These are phyloP conservation scores for Trametes villosa DNA, from an alignment of 768 basidiomycete genomes.

Conservation along the genomic window DNA sequence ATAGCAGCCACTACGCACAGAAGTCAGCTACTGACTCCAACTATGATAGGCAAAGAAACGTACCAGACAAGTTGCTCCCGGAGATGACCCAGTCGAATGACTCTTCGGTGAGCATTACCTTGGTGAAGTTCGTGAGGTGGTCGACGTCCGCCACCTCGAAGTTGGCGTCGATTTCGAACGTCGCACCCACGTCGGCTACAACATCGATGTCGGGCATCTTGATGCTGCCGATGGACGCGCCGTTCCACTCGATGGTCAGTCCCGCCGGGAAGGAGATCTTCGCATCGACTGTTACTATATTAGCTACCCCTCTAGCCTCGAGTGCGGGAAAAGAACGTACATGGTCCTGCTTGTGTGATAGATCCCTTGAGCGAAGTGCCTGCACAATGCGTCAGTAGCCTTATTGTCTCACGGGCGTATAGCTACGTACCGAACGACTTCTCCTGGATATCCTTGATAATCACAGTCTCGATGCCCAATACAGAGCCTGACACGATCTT, in stretches of 20 bases:
- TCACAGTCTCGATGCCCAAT: conserved; percentile 59
- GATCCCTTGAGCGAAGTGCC: conserved; percentile 51
- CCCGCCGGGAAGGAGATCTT: conserved; percentile 67
- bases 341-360: conserved; percentile 74
- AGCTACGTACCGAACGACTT: conserved; percentile 55
- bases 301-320: not conserved
- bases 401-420: not conserved
- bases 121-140: conserved; percentile 67
- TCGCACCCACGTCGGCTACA: conserved; percentile 65
- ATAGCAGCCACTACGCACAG: not conserved
- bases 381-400: conserved; percentile 34
- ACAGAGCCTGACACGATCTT: conserved; percentile 62
- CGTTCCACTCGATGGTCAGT: conserved; percentile 63
- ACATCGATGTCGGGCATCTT: conserved; percentile 63
- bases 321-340: conserved; percentile 51
- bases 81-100: conserved; percentile 74
- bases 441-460: conserved; percentile 62
- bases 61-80: conserved; percentile 64
- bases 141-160: conserved; percentile 63
- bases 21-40: not conserved
- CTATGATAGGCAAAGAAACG: conserved; percentile 25
- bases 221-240: conserved; percentile 59
- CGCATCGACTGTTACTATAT: conserved; percentile 55
- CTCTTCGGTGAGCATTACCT: conserved; percentile 64
- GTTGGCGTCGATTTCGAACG: conserved; percentile 53